Evolutionary conservation across 1,284 basidiomycete genomes (phyloP).

Genomic region (Sparassis latifolia): DNA sequence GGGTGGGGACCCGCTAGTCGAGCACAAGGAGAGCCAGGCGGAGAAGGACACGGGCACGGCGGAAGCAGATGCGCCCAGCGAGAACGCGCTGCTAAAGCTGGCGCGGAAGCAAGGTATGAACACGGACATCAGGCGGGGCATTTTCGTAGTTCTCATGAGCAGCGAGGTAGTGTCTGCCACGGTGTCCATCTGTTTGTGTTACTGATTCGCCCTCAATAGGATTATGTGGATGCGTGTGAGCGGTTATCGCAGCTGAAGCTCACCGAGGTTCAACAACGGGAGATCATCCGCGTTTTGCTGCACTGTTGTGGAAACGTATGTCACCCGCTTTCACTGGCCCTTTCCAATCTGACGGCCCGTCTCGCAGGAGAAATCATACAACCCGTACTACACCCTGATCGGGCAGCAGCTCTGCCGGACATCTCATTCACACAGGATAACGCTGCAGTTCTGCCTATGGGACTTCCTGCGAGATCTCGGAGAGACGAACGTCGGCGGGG

Average conservation of each 20-base stretch:
- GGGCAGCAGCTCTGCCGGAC: constrained; percentile 66
- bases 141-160: constrained; percentile 93
- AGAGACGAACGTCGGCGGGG: constrained; percentile 78
- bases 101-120: constrained; percentile 98
- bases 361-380: constrained; percentile 81
- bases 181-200: not conserved
- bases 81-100: constrained; percentile 63
- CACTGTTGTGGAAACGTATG: constrained; percentile 91
- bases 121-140: constrained; percentile 85
- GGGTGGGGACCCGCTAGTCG: constrained; percentile 85
- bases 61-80: constrained; percentile 26
- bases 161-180: constrained; percentile 62
- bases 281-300: constrained; percentile 87
- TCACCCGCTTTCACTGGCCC: constrained; percentile 5
- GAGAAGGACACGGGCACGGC: constrained; percentile 14
- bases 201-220: constrained; percentile 38
- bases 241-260: constrained; percentile 78
- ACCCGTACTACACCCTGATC: constrained; percentile 94
- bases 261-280: constrained; percentile 88
- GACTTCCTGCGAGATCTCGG: constrained; percentile 93
- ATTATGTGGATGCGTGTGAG: constrained; percentile 92
- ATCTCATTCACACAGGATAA: constrained; percentile 83
- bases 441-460: constrained; percentile 95
- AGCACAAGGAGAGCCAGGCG: constrained; percentile 57
- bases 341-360: not conserved